A percentile compares a stretch with the other conserved stretches of the same genome.
These are phyloP conservation scores for Inga leiocalycina DNA, from an alignment of 306 rosid species.

Conservation along the genomic window DNA sequence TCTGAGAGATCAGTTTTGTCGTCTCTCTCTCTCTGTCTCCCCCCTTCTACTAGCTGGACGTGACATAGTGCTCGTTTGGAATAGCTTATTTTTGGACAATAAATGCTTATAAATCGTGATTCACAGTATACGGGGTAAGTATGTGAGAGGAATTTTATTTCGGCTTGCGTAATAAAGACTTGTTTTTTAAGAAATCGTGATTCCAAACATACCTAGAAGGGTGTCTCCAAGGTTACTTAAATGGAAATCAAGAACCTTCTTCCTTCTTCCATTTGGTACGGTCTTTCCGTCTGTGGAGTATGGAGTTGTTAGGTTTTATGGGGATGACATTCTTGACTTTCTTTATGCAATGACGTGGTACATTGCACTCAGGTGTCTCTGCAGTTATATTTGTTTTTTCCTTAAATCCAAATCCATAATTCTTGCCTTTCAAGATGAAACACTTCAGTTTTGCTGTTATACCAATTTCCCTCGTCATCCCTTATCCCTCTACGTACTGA, in stretches of 20 bases:
- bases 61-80: too few species aligned
- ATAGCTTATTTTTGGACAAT: too few species aligned
- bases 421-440: conserved; percentile 19
- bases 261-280: background rate
- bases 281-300: background rate
- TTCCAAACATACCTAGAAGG: too few species aligned
- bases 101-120: too few species aligned
- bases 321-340: conserved; percentile 4
- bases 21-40: background rate
- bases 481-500: background rate
- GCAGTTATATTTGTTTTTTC: conserved; percentile 7
- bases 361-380: background rate
- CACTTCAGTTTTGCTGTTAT: background rate
- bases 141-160: too few species aligned
- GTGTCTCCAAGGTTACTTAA: conserved; percentile 3
- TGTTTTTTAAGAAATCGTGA: too few species aligned
- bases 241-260: conserved; percentile 15
- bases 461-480: background rate
- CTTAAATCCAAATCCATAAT: background rate
- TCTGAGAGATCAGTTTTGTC: background rate
- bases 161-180: too few species aligned
- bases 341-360: background rate
- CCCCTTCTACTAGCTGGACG: background rate
- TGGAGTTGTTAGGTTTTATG: conserved; percentile 18
- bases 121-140: too few species aligned